Base-by-base conservation (phyloP, 768 basidiomycete species). In the Coprinopsis sp. region DNA sequence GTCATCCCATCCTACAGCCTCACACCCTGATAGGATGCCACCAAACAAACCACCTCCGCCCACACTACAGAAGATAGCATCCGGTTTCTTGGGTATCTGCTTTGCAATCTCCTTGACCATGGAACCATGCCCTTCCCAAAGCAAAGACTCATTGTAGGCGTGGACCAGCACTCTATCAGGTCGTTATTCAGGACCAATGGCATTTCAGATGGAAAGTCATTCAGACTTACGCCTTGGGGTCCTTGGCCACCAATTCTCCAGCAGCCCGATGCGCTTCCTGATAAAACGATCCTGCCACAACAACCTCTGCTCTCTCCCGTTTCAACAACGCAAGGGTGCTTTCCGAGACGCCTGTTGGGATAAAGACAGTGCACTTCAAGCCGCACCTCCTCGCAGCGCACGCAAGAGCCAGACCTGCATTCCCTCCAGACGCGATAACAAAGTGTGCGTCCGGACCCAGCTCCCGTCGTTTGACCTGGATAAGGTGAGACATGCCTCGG, bases 71-170 rank as follows among this genome's bases (percentile, higher is more conserved):
- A 89, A 79, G 33, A 90, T 80, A 1, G 84, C 85, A 48, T 82
- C 77, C 5, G 87, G 86, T 53, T 73, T 76, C 30, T 53, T 50
- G 1, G 62, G 62, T 4, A 88, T 65, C 51, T 87, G 83, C 8
- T 60, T 56, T 14, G 68, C 59, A 33, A 87, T 78, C 57, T 90
- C 88, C 13, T 64, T 56, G 31, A 90, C 68, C 73, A 90, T 80
- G 14, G 84, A 83, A n/a, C 79, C 73, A 55, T 89, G 84, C 1
- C 88, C 88, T 57, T 82, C 73, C 87, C 87, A 89, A 12, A 90
- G 44, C 3, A 73, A 59, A 6, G 78, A 75, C 55, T 87, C 70
- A 34, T 89, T 84, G 51, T 87, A 89, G 4, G 87, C 77, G 3
- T 84, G 84, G 8, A 86, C 72, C 62, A 87, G 67, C 11, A 88